phyloP scores from a whole-genome alignment of 2,329 filamentous ascomycete species.

The Zymoseptoria ardabiliae region DNA sequence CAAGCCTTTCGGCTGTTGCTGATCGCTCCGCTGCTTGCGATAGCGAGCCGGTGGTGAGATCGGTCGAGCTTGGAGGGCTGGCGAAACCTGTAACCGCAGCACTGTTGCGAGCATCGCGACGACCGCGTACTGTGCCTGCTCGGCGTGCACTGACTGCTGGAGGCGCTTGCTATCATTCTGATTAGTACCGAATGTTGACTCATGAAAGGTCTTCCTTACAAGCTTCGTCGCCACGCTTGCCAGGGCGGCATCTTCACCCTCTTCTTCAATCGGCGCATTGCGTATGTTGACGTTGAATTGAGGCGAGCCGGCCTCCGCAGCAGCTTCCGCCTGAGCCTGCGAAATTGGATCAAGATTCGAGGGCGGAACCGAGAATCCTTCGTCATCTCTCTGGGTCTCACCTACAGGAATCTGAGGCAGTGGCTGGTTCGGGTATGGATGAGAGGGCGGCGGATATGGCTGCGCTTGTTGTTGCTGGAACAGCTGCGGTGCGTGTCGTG shows the following conservation, averaged over 20 bases:
- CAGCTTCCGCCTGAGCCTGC: conserved; percentile 61
- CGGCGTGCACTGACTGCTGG: conserved; percentile 40
- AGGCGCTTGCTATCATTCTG: conserved; percentile 41
- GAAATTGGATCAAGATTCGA: conserved; percentile 55
- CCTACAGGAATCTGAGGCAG: conserved; percentile 13
- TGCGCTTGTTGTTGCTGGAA: conserved; percentile 4
- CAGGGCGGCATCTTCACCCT: conserved; percentile 61
- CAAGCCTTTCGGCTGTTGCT: background rate
- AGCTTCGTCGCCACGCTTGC: conserved; percentile 70
- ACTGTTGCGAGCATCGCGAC: conserved; percentile 86
- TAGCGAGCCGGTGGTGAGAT: conserved; percentile 1
- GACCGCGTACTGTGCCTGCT: conserved; percentile 71
- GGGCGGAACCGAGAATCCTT: conserved; percentile 69
- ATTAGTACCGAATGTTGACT: background rate
- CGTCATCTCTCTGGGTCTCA: conserved; percentile 54
- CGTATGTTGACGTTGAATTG: conserved; percentile 74
- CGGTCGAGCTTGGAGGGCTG: conserved; percentile 7
- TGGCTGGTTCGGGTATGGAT: conserved; percentile 1
- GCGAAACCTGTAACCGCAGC: conserved; percentile 49
- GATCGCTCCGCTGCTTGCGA: conserved; percentile 3
- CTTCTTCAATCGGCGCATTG: conserved; percentile 69
- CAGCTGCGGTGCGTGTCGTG: conserved; percentile 3
- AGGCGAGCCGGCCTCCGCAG: conserved; percentile 50
- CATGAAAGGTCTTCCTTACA: conserved; percentile 31
- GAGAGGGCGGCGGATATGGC: conserved; percentile 8